A percentile compares a stretch with the other conserved stretches of the same genome.
Conservation (phyloP, 2,329 filamentous ascomycete species). For the Venturia pyrina region DNA sequence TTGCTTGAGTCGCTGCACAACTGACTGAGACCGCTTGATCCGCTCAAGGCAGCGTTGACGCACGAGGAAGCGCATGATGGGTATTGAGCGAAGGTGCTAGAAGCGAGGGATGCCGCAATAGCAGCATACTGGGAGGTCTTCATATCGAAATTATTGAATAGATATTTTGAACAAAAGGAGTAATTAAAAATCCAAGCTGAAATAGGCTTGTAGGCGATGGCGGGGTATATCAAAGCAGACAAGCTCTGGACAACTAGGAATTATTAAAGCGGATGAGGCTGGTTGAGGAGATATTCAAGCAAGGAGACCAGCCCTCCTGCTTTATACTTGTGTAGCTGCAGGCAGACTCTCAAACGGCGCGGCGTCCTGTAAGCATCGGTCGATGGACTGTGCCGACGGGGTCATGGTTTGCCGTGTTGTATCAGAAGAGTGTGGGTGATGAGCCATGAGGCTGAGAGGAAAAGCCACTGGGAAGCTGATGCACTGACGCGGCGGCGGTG, state of each 20-base stretch:
- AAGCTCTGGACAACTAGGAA: background rate
- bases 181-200: background rate
- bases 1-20: slow-evolving; percentile 1
- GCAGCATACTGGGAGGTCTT: slow-evolving; percentile 9
- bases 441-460: background rate
- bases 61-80: slow-evolving; percentile 4
- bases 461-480: background rate
- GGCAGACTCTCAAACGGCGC: background rate
- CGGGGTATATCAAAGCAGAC: background rate
- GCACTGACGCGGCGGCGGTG: background rate
- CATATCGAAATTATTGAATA: slow-evolving; percentile 3
- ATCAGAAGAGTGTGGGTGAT: slow-evolving; percentile 6
- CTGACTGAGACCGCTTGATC: background rate
- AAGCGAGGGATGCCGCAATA: slow-evolving; percentile 7
- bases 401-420: background rate
- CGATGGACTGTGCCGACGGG: background rate
- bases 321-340: slow-evolving; percentile 1
- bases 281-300: background rate
- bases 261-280: background rate
- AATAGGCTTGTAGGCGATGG: too few relatives aligned
- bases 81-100: slow-evolving; percentile 4
- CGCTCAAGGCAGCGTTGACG: background rate
- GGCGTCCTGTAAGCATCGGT: slow-evolving; percentile 4
- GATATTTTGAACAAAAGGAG: background rate
- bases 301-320: background rate